These are phyloP conservation scores for Piper betle DNA, from an alignment of 164 flowering plant genomes.

Conservation along the genomic window DNA sequence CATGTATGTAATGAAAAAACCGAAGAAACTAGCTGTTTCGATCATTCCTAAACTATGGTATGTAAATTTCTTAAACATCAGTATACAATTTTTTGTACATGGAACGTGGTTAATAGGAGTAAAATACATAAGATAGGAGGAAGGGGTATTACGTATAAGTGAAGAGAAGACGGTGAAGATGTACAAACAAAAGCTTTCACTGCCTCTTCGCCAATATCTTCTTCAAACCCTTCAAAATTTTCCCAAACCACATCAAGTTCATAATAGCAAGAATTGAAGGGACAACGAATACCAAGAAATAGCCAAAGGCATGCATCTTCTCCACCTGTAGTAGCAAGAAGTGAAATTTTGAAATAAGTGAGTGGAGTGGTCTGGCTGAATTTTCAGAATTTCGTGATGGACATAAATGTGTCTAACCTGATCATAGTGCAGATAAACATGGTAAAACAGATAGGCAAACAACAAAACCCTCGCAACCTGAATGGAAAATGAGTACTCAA, in stretches of 20 bases:
- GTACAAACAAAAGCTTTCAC: conserved; percentile 11
- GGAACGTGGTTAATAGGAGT: too few relatives aligned
- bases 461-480: conserved; percentile 85
- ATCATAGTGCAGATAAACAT: conserved; percentile 61
- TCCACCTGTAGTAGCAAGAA: conserved; percentile 38
- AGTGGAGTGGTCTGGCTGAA: background rate
- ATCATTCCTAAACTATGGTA: too few relatives aligned
- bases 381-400: background rate
- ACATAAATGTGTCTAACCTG: conserved; percentile 37
- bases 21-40: too few relatives aligned
- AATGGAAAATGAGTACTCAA: conserved; percentile 9
- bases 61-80: too few relatives aligned
- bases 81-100: too few relatives aligned
- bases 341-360: background rate
- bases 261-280: conserved; percentile 51
- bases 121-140: too few relatives aligned
- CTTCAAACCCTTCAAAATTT: conserved; percentile 72
- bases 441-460: conserved; percentile 73
- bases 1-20: too few relatives aligned
- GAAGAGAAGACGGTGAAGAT: background rate
- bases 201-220: conserved; percentile 65
- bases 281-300: conserved; percentile 51
- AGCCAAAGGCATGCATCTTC: conserved; percentile 53
- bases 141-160: too few relatives aligned
- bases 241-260: conserved; percentile 90